Evolutionary conservation across 768 basidiomycete genomes (phyloP).

Genomic region (Filobasidium wieringae): DNA sequence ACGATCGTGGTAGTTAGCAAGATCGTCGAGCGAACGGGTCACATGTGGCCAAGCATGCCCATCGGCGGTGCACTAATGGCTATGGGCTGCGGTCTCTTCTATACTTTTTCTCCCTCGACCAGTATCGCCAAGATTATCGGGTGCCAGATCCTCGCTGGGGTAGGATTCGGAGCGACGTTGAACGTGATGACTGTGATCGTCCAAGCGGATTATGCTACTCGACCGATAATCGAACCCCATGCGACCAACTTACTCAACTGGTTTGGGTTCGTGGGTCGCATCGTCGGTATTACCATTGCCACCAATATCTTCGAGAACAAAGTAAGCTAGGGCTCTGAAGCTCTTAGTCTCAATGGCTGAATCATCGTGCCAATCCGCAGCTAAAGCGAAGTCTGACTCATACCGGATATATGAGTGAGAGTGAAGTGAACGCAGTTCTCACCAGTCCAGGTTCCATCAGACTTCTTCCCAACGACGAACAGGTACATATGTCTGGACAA

Average conservation of each 20-base stretch:
- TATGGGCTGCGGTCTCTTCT: conserved; percentile 19
- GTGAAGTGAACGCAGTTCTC: not conserved
- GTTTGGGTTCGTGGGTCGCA: conserved; percentile 20
- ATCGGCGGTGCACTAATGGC: conserved; percentile 12
- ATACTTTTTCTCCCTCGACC: conserved; percentile 13
- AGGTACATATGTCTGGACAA: not conserved
- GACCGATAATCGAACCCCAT: conserved; percentile 14
- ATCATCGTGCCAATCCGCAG: conserved; percentile 2
- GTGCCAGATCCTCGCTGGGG: conserved; percentile 20
- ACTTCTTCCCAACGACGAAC: not conserved
- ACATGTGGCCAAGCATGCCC: conserved; percentile 17
- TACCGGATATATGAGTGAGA: not conserved
- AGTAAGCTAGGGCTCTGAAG: conserved; percentile 1
- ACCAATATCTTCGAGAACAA: conserved; percentile 29
- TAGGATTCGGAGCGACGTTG: conserved; percentile 21
- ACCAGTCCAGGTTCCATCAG: not conserved
- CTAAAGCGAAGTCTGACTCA: conserved; percentile 7
- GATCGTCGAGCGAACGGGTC: conserved; percentile 16
- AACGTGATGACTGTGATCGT: conserved; percentile 19
- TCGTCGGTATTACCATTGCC: conserved; percentile 21
- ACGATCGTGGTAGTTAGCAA: not conserved
- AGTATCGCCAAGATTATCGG: conserved; percentile 15
- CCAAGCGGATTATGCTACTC: conserved; percentile 19
- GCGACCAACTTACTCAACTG: not conserved
- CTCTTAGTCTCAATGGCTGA: not conserved